A percentile compares a stretch with the other conserved stretches of the same genome.
Evolutionary conservation across 176 grass and related monocot species (phyloP).

Genomic region (Eleusine coracana): DNA sequence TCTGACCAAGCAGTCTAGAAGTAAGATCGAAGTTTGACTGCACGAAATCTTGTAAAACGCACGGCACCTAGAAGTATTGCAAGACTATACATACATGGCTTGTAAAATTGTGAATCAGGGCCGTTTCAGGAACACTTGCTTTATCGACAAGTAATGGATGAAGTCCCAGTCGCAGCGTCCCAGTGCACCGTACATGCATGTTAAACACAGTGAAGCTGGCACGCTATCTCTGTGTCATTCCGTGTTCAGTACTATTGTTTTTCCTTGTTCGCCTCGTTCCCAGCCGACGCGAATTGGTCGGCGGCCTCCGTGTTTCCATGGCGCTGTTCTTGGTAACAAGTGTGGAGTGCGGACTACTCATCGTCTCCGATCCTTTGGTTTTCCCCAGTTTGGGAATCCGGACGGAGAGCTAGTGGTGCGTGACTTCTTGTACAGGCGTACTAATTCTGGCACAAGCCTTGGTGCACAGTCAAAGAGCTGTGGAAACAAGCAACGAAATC

Average conservation of each 20-base stretch:
- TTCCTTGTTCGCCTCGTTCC: conserved; percentile 40
- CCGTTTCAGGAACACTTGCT: conserved; percentile 45
- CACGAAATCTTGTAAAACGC: conserved; percentile 48
- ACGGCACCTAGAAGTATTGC: conserved; percentile 20
- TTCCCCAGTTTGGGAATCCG: conserved; percentile 40
- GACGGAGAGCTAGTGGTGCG: neutral
- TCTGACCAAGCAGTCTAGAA: conserved; percentile 43
- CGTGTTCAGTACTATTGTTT: conserved; percentile 3
- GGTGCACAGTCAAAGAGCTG: conserved; percentile 6
- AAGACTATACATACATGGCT: neutral
- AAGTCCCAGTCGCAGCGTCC: conserved; percentile 16
- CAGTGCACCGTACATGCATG: conserved; percentile 3
- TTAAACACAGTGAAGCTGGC: neutral
- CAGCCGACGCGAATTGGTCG: conserved; percentile 32
- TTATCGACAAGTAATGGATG: conserved; percentile 36
- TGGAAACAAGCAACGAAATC: neutral
- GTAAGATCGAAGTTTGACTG: conserved; percentile 48
- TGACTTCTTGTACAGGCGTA: conserved; percentile 27
- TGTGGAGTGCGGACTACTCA: conserved; percentile 51
- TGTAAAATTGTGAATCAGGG: conserved; percentile 35
- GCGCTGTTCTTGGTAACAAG: conserved; percentile 45
- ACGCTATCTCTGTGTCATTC: conserved; percentile 30
- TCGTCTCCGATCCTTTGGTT: conserved; percentile 4
- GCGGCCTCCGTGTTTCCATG: conserved; percentile 48
- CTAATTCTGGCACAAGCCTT: conserved; percentile 26